Evolutionary conservation across 495 filamentous ascomycete genomes (phyloP), one percentile per base, ranked within the genome.

Genomic region (Pseudevernia furfuracea): DNA sequence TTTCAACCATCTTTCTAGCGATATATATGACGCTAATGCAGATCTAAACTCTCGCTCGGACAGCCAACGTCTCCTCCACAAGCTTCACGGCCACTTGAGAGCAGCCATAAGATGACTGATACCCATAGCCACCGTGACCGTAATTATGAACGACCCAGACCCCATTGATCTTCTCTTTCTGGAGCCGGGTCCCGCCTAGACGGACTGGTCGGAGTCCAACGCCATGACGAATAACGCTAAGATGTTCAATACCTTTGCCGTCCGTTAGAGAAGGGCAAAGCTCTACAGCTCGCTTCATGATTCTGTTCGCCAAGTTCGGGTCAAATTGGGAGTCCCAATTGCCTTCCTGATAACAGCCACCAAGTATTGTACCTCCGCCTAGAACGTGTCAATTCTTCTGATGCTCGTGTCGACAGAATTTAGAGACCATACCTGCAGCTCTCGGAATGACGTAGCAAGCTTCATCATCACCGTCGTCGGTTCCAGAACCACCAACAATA

Each of bases 41-140:
- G 17, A 53, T 41, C 28, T 43, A 68, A 23, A 68, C 59, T 28
- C 52, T 68, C 36, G 64, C 25, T 67, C 37, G 49, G 38, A 58
- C 28, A 38, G 7, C 74, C 62, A 87, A 64, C 34, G 76, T 77
- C 65, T 89, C 86, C 48, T 87, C 82, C 23, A 96, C 89, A 72
- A 97, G 73, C 68, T 80, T 80, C 34, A 88, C 82, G 1, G 85
- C 88, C 56, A 81, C 79, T 68, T 85, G 76, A 0, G 92, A 86
- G 76, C 89, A 92, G 2, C 94, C 94, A 74, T 89, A 99, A 23
- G 85, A 89, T 32, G 85, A 83, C 74, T 99, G 94, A 71, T 96
- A 91, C 62, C 87, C 94, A 79, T 91, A 96, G 0, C 94, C 94
- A 1, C 89, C 92, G 78, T 96, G 93, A 14, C 95, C 95, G 72